A percentile compares a stretch with the other conserved stretches of the same genome.
Conservation (phyloP, 2,329 filamentous ascomycete species). For the Fusarium poae region DNA sequence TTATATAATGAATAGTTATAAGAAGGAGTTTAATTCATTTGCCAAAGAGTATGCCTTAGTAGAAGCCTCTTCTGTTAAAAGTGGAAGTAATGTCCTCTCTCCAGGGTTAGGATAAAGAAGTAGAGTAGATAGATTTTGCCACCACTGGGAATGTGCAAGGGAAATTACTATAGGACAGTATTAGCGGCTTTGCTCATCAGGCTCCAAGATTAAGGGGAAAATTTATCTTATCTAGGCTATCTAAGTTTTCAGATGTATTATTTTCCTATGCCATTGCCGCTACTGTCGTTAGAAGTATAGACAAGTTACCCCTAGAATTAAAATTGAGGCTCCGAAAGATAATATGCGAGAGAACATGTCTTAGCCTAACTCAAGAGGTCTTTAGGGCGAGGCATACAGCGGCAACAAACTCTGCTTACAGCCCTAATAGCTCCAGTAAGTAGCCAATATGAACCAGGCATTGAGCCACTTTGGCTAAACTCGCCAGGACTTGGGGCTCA, state of each 20-base stretch:
- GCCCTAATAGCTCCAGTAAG: slow-evolving; percentile 16
- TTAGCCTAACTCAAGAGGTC: slow-evolving; percentile 52
- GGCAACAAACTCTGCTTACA: slow-evolving; percentile 41
- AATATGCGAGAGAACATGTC: slow-evolving; percentile 56
- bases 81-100: slow-evolving; percentile 53
- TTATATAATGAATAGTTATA: slow-evolving; percentile 51
- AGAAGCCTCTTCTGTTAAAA: slow-evolving; percentile 48
- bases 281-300: slow-evolving; percentile 55
- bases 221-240: slow-evolving; percentile 50
- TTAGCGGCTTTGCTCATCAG: slow-evolving; percentile 1
- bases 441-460: slow-evolving; percentile 49
- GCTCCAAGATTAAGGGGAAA: not conserved
- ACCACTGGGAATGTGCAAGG: slow-evolving; percentile 57
- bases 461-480: slow-evolving; percentile 38
- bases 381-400: slow-evolving; percentile 51
- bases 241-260: slow-evolving; percentile 47
- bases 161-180: slow-evolving; percentile 28
- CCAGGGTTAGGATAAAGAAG: slow-evolving; percentile 57
- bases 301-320: slow-evolving; percentile 46
- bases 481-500: slow-evolving; percentile 39
- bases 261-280: slow-evolving; percentile 50
- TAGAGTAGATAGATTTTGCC: slow-evolving; percentile 59
- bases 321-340: slow-evolving; percentile 55
- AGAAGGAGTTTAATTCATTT: slow-evolving; percentile 52
- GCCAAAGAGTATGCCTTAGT: slow-evolving; percentile 53